Evolutionary conservation across 805 yeast genomes (phyloP).

Genomic region (Candida saitoana): DNA sequence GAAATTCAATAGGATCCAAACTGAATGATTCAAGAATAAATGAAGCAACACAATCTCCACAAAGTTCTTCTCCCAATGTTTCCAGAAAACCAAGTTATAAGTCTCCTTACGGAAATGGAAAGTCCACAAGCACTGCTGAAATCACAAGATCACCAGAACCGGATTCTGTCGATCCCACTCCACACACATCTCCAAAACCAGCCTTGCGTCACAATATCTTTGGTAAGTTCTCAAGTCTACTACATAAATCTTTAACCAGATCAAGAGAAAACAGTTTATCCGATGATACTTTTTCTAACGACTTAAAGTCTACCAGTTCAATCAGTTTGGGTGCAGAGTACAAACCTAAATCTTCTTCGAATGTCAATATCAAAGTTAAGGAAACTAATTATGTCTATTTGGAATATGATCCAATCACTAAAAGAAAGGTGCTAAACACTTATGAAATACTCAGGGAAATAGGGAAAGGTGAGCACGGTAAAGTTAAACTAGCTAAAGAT

Average conservation of each 20-base stretch:
- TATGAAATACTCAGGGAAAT: slow-evolving; percentile 85
- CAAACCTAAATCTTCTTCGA: slow-evolving; percentile 6
- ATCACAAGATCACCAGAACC: slow-evolving; percentile 1
- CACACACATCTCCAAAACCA: slow-evolving; percentile 6
- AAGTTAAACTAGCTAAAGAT: slow-evolving; percentile 86
- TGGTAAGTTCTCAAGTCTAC: slow-evolving; percentile 30
- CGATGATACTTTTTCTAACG: slow-evolving; percentile 6
- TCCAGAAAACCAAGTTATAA: slow-evolving; percentile 1
- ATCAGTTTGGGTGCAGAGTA: background rate
- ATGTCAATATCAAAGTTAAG: slow-evolving; percentile 46
- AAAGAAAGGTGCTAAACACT: slow-evolving; percentile 77
- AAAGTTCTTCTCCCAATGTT: background rate
- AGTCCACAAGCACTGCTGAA: slow-evolving; percentile 4
- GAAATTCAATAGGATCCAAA: background rate
- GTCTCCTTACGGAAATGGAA: slow-evolving; percentile 3
- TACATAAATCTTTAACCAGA: slow-evolving; percentile 21
- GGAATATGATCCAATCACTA: slow-evolving; percentile 84
- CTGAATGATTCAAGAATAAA: background rate
- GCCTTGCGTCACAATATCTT: slow-evolving; percentile 21
- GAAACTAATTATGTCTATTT: slow-evolving; percentile 77
- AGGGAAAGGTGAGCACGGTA: slow-evolving; percentile 98
- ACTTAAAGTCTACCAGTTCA: slow-evolving; percentile 4
- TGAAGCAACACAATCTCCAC: background rate
- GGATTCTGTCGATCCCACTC: slow-evolving; percentile 3
- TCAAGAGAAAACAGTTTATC: slow-evolving; percentile 12